Conservation (phyloP, 177 flowering plant genomes). For the Tripterygium wilfordii region DNA sequence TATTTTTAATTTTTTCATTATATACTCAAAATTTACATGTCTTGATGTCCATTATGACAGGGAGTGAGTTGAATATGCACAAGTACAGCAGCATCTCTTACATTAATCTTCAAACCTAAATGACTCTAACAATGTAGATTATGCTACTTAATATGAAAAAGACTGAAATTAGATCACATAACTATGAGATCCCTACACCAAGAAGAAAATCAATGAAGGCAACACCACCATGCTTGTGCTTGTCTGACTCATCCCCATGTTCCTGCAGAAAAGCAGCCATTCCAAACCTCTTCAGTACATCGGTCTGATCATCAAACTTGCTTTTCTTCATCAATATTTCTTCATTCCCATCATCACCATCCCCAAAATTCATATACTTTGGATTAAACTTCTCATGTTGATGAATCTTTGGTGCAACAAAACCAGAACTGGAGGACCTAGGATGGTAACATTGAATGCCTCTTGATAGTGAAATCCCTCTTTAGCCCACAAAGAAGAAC, state of each 20-base stretch:
- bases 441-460: no score
- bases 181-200: constrained; percentile 50
- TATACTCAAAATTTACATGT: no score
- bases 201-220: constrained; percentile 79
- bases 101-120: no score
- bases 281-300: background rate
- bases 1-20: no score
- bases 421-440: no score
- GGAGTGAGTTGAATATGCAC: no score
- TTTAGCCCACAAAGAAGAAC: background rate
- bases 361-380: background rate
- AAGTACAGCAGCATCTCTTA: no score
- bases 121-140: no score
- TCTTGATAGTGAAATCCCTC: background rate
- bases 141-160: no score
- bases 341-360: background rate
- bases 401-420: background rate
- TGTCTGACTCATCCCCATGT: constrained; percentile 18
- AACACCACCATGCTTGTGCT: constrained; percentile 29
- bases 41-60: no score
- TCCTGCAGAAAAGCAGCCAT: background rate
- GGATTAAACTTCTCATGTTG: background rate
- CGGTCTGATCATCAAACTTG: background rate
- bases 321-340: no score
- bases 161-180: no score